Base-by-base conservation (phyloP, 805 yeast species). In the Myxozyma geophila region DNA sequence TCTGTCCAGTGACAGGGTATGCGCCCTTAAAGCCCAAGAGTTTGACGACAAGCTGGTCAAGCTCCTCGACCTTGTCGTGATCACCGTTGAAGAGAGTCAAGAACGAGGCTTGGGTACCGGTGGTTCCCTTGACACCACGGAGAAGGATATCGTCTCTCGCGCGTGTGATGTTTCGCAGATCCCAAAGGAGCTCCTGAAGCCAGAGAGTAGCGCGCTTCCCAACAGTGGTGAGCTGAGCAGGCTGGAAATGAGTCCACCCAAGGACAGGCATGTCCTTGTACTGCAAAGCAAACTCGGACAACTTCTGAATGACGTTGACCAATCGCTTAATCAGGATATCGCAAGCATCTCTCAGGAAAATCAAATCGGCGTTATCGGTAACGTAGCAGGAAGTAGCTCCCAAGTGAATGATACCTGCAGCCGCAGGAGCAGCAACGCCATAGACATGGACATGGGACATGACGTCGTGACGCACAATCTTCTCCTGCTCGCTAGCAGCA, bases 171-270 rank as follows among this genome's bases (percentile, higher is more conserved):
- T 95, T 95, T 80, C 99, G 86, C 78, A 95, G 84, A 79, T 95
- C 99, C 99, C 98, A 95, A 73, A 95, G 82, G 73, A 95, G 82
- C 79, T 95, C 99, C 82, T 95, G 99, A 72, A 95, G 82, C 99
- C 99, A 95, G 74, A 95, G 82, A 51, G 98, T 92, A 61, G 96
- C 96, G 80, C 99, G 88, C 83, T 95, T 95, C 77, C 99, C 99
- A 68, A 95, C 96, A 40, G 99, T 95, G 70, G 98, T 93, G 77
- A 95, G 85, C 81, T 95, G 99, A 59, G 99, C 99, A 15, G 99
- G 99, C 82, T 95, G 99, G 86, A 95, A 95, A 79, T 95, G 99
- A 62, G 99, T 95, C 98, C 98, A 95, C 41, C 99, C 99, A 70
- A 95, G 83, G 50, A 92, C 97, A 43, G 99, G 98, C 78, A 92